Conservation (phyloP, 2,329 filamentous ascomycete species). For the Colletotrichum australisinense region DNA sequence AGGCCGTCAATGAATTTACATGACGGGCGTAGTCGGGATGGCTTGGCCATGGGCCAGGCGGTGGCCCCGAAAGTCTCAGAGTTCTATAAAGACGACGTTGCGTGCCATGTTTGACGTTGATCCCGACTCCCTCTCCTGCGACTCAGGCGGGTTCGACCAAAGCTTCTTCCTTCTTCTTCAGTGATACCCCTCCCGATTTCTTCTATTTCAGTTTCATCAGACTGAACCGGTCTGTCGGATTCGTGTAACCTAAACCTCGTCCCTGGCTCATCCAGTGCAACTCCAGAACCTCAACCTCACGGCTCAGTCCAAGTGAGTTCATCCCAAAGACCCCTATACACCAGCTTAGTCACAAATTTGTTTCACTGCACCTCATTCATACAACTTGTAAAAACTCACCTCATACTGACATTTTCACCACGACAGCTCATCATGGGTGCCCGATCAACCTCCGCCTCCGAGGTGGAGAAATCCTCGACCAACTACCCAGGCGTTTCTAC, state of each 20-base stretch:
- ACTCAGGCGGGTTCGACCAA: conserved; percentile 17
- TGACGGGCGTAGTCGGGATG: conserved; percentile 16
- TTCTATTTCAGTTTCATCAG: not conserved
- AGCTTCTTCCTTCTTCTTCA: not conserved
- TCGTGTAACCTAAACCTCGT: not conserved
- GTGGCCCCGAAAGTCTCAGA: not conserved
- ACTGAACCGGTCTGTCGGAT: not conserved
- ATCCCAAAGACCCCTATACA: not conserved
- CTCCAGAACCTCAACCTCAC: not conserved
- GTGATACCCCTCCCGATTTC: not conserved
- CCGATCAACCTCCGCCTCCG: conserved; percentile 32
- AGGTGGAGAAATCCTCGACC: conserved; percentile 34
- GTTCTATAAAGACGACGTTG: conserved; percentile 30
- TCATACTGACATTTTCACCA: not conserved
- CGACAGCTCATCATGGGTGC: conserved; percentile 10
- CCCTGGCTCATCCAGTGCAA: not conserved
- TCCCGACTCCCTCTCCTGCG: not conserved
- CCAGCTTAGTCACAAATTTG: conserved; percentile 8
- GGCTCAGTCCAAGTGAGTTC: conserved; percentile 5
- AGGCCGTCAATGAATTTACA: not conserved
- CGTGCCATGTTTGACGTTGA: not conserved
- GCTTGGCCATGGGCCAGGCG: not conserved
- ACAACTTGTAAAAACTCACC: not conserved
- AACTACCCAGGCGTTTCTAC: conserved; percentile 32
- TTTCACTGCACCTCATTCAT: conserved; percentile 3